Percentiles rank a stretch among this genome's conserved stretches.
These are phyloP conservation scores for Rhodotorula sp. DNA, from an alignment of 1,284 basidiomycete genomes.

Conservation along the genomic window DNA sequence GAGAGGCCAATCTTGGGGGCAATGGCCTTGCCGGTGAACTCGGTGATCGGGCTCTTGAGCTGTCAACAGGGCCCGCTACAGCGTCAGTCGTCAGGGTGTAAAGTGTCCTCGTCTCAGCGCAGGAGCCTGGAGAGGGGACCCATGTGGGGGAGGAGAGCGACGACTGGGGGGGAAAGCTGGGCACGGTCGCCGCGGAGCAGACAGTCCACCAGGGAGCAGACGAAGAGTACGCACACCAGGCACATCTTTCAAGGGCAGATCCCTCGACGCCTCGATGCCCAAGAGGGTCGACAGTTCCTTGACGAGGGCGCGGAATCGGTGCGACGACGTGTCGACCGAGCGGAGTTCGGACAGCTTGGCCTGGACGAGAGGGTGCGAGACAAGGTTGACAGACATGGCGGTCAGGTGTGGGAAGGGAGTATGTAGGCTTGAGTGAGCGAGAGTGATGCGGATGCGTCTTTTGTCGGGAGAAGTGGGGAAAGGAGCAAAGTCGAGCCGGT, in stretches of 20 bases:
- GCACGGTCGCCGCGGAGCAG: too few species aligned
- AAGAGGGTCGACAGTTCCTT: conserved; percentile 68
- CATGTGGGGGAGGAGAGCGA: neutral
- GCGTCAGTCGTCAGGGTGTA: neutral
- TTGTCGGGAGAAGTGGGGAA: neutral
- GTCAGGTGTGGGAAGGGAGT: neutral
- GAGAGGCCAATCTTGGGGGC: conserved; percentile 72
- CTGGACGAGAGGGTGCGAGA: conserved; percentile 70
- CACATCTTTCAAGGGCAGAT: conserved; percentile 62
- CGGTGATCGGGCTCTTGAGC: conserved; percentile 48
- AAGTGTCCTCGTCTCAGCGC: neutral
- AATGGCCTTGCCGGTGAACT: conserved; percentile 51
- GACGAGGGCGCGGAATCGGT: conserved; percentile 77
- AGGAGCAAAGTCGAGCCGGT: too few species aligned
- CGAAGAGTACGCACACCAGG: conserved; percentile 57
- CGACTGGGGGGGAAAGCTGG: too few species aligned
- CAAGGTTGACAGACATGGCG: conserved; percentile 51
- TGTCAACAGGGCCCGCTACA: neutral
- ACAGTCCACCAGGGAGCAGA: neutral
- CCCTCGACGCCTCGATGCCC: conserved; percentile 69
- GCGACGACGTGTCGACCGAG: conserved; percentile 60
- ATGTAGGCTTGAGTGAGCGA: too few species aligned
- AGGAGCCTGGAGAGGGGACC: neutral
- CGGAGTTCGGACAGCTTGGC: conserved; percentile 69
- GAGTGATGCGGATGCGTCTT: neutral